Percentiles rank a stretch among this genome's conserved stretches.
Evolutionary conservation across 179 eudicot genomes (phyloP).

Genomic region (Beta lomatogona): DNA sequence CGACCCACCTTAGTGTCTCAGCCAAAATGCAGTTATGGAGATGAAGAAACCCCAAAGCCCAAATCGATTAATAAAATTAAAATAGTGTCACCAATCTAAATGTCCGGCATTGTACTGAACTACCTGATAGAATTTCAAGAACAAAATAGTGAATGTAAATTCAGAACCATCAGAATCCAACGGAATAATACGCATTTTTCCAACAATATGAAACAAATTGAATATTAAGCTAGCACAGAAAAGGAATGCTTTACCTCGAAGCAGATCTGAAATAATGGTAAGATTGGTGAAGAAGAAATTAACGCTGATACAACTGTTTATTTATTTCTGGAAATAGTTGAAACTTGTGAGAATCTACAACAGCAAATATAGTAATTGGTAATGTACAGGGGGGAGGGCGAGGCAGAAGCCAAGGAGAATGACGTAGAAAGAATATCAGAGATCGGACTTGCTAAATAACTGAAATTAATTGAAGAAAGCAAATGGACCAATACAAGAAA

Average conservation of each 20-base stretch:
- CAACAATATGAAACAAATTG: not conserved
- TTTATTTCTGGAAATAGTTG: not conserved
- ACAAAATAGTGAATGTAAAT: not conserved
- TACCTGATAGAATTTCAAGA: not conserved
- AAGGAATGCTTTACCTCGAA: not conserved
- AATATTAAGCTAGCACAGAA: not conserved
- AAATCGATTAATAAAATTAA: not conserved
- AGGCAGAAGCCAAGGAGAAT: not conserved
- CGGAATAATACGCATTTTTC: not conserved
- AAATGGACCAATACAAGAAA: no score
- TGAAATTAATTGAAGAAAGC: not conserved
- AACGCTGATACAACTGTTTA: not conserved
- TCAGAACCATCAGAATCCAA: not conserved
- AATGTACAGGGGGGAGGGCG: not conserved
- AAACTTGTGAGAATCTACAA: not conserved
- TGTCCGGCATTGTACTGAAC: not conserved
- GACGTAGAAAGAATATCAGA: not conserved
- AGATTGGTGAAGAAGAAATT: not conserved
- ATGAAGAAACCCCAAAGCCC: no score
- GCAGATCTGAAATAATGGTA: conserved; percentile 6
- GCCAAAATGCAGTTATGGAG: no score
- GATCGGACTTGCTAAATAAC: not conserved
- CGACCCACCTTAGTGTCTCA: no score
- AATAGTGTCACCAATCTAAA: not conserved
- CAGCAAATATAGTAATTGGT: not conserved